Evolutionary conservation across 1,139 yeast genomes (phyloP), one percentile per base, ranked within the genome.

Genomic region (Pichia sp.): DNA sequence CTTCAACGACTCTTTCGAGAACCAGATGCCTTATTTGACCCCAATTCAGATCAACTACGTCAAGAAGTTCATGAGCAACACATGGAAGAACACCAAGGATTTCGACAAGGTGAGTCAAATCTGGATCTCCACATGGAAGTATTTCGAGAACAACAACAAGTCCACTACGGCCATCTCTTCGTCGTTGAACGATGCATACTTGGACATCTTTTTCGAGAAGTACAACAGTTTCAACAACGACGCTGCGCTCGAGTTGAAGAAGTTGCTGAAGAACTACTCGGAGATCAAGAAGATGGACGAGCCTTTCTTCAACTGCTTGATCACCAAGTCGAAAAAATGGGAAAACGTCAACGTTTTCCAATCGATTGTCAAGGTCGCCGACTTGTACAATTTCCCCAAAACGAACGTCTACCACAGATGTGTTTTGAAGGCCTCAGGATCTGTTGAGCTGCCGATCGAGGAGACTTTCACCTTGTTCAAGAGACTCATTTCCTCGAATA

Each of bases 331-430:
- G 50, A 79, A 81, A 53, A 73, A 76, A 55, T 90, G 96, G 96
- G 75, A 75, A 43, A 86, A 85, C 65, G 77, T 80, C 59, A 74
- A 74, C 14, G 84, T 88, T 29, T 80, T 87, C 56, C 80, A 85
- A 60, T 83, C 84, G 53, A 78, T 90, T 52, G 73, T 85, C 49
- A 79, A 79, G 53, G 81, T 84, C 57, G 89, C 85, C 64, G 80
- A 78, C 10, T 68, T 79, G 40, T 85, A 83, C 68, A 75, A 80
- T 55, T 79, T 86, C 55, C 73, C 75, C 16, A 81, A 84, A 64
- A 82, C 91, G 9, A 81, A 81, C 52, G 92, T 89, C 41, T 83
- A 92, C 24, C 80, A 83, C 69, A 80, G 97, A 67, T 85, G 91
- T 59, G 77, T 82, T 41, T 76, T 91, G 65, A 91, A 91, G 69